These are phyloP conservation scores for Periconia digitata DNA, from an alignment of 2,329 filamentous ascomycete genomes.

Conservation along the genomic window DNA sequence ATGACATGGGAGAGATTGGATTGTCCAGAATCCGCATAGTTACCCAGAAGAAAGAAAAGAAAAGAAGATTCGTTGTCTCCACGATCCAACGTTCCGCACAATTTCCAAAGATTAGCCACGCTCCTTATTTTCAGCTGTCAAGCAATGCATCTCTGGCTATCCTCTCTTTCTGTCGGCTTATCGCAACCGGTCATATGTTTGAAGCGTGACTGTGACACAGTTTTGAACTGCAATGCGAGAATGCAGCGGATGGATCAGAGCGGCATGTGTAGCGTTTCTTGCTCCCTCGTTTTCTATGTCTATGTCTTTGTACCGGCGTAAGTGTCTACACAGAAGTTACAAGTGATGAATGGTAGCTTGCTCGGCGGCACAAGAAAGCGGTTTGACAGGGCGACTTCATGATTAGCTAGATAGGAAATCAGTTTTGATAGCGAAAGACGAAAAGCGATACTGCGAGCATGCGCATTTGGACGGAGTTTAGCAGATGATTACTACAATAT, in stretches of 20 bases:
- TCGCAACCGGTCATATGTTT: no score
- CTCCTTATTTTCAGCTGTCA: not conserved
- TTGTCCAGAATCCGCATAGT: not conserved
- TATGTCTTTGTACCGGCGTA: not conserved
- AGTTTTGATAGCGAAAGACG: not conserved
- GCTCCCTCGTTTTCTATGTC: not conserved
- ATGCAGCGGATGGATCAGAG: not conserved
- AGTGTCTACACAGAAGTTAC: not conserved
- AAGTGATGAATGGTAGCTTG: not conserved
- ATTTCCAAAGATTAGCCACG: not conserved
- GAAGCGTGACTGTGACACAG: no score
- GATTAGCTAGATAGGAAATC: not conserved
- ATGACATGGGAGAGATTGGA: slow-evolving; percentile 14
- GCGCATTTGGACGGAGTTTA: slow-evolving; percentile 8
- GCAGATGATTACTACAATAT: slow-evolving; percentile 6
- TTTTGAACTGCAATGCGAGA: no score
- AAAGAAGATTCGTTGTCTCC: not conserved
- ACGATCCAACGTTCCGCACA: not conserved
- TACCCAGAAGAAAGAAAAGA: not conserved
- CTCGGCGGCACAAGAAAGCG: not conserved
- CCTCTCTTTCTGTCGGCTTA: no score
- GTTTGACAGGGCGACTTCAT: not conserved
- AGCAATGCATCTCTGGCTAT: no score
- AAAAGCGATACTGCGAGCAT: not conserved
- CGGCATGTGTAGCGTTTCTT: not conserved